Percentiles rank a stretch among this genome's conserved stretches.
phyloP scores from a whole-genome alignment of 116 monocot species.

The Papilionanthe hybrid region DNA sequence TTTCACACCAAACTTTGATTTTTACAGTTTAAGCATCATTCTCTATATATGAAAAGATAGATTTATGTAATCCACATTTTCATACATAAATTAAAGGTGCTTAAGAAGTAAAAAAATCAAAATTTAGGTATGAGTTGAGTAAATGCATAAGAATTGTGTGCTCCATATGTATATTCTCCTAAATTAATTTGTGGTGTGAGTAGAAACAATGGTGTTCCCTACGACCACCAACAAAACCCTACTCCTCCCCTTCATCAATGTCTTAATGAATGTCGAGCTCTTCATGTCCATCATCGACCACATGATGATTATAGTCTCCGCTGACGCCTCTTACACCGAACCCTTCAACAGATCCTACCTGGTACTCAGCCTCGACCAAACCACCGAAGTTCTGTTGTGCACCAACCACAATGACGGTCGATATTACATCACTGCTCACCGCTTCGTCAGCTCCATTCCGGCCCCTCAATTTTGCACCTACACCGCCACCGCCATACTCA shows the following conservation, averaged over 20 bases:
- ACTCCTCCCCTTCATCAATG: constrained; percentile 42
- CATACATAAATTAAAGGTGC: no score
- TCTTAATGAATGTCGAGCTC: constrained; percentile 27
- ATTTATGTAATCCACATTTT: no score
- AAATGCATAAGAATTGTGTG: no score
- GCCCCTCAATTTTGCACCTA: constrained; percentile 12
- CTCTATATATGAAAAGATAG: no score
- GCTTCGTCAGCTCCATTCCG: background rate
- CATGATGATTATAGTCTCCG: constrained; percentile 35
- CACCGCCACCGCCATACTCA: constrained; percentile 16
- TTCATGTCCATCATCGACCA: constrained; percentile 42
- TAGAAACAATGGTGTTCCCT: constrained; percentile 7
- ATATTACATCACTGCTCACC: constrained; percentile 7
- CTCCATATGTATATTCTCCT: no score
- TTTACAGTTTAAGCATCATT: no score
- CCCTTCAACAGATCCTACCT: constrained; percentile 29
- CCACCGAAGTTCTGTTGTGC: constrained; percentile 36
- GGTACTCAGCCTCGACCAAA: constrained; percentile 42
- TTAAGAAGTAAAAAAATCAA: no score
- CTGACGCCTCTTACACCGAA: constrained; percentile 37
- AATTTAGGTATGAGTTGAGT: no score
- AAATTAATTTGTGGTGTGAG: background rate
- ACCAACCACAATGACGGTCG: background rate
- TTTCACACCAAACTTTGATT: no score
- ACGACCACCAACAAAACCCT: constrained; percentile 37